Evolutionary conservation across 805 yeast genomes (phyloP).

Genomic region (Candida chauliodis): DNA sequence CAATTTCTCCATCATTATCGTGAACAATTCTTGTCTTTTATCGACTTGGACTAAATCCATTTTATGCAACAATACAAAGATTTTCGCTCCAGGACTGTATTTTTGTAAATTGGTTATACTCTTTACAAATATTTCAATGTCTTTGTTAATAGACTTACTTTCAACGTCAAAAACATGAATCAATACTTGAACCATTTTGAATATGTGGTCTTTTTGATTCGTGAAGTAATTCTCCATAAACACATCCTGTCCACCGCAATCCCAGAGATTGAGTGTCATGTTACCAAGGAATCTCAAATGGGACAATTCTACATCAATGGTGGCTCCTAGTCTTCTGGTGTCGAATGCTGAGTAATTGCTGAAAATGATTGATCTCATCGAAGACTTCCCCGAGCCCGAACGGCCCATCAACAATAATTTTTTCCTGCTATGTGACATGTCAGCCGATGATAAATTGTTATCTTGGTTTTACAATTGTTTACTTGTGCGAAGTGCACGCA

Average conservation of each 20-base stretch:
- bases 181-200: conserved; percentile 91
- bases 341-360: conserved; percentile 96
- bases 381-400: conserved; percentile 94
- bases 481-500: too few species aligned
- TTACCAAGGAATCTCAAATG: conserved; percentile 89
- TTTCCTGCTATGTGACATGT: conserved; percentile 21
- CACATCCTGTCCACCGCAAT: conserved; percentile 97
- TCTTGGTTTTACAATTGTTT: too few species aligned
- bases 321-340: conserved; percentile 92
- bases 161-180: conserved; percentile 97
- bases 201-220: conserved; percentile 85
- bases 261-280: conserved; percentile 95
- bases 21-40: conserved; percentile 78
- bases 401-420: conserved; percentile 67
- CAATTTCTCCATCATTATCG: conserved; percentile 78
- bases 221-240: conserved; percentile 93
- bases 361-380: conserved; percentile 95
- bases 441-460: too few species aligned
- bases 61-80: conserved; percentile 88
- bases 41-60: conserved; percentile 93
- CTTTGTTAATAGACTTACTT: conserved; percentile 85
- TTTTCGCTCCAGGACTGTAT: conserved; percentile 85
- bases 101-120: conserved; percentile 78
- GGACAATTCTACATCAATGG: conserved; percentile 97
- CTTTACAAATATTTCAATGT: conserved; percentile 84